A percentile compares a stretch with the other conserved stretches of the same genome.
phyloP scores from a whole-genome alignment of 805 yeast species.

The Zygoascus bituminiphila region DNA sequence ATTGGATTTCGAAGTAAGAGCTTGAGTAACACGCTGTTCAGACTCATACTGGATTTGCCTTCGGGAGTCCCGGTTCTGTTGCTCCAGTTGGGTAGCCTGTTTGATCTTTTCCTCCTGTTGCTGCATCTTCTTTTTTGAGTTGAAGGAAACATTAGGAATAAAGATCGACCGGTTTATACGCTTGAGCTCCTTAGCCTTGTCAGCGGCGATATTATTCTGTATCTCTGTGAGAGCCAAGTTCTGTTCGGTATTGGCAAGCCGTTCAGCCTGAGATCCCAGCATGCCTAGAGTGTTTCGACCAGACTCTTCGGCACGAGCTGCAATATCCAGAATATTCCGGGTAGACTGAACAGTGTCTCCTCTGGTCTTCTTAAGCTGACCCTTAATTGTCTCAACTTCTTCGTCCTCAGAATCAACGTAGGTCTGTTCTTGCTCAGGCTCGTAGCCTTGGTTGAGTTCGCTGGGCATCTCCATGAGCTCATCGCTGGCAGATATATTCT shows the following conservation, averaged over 20 bases:
- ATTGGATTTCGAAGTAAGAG: conserved; percentile 20
- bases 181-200: conserved; percentile 69
- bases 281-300: conserved; percentile 82
- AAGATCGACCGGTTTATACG: conserved; percentile 74
- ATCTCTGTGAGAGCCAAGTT: conserved; percentile 69
- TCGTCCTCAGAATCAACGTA: conserved; percentile 51
- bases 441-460: conserved; percentile 16
- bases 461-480: conserved; percentile 23
- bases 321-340: conserved; percentile 67
- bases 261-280: conserved; percentile 89
- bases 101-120: conserved; percentile 66
- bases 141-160: conserved; percentile 72
- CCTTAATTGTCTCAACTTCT: conserved; percentile 79
- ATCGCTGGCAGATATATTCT: conserved; percentile 11
- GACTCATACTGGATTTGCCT: conserved; percentile 52
- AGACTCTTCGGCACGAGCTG: conserved; percentile 62
- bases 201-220: conserved; percentile 75
- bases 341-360: conserved; percentile 82
- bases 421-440: conserved; percentile 11
- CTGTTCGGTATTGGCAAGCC: conserved; percentile 70
- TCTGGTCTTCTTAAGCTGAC: conserved; percentile 73
- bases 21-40: conserved; percentile 60
- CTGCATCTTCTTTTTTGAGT: conserved; percentile 63
- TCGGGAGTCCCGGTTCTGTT: conserved; percentile 51
- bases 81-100: conserved; percentile 52